Conservation (phyloP, 768 basidiomycete genomes). For the Russula foetens region DNA sequence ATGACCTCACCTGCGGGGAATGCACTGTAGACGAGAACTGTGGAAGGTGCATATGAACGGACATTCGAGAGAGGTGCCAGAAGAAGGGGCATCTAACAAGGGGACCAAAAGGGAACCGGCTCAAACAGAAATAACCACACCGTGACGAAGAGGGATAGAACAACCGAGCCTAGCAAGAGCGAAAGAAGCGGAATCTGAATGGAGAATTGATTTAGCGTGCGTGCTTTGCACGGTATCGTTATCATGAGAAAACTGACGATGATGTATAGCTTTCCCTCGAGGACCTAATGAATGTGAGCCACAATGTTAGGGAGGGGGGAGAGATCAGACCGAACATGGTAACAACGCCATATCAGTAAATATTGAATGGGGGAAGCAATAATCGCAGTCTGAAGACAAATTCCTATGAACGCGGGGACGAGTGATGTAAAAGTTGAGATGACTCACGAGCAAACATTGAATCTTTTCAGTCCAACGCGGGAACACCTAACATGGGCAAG, state of each 20-base stretch:
- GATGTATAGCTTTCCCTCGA: not conserved
- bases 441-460: not conserved
- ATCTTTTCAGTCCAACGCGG: not conserved
- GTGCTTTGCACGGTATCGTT: not conserved
- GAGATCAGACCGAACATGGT: not conserved
- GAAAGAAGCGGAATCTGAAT: not conserved
- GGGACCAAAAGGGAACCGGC: not conserved
- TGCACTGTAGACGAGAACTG: not conserved
- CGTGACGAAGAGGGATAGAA: not conserved
- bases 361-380: not conserved
- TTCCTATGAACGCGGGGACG: not conserved
- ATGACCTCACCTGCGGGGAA: not conserved
- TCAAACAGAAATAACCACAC: not conserved
- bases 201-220: not conserved
- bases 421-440: not conserved
- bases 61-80: not conserved
- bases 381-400: not conserved
- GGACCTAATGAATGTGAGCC: not conserved
- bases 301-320: not conserved
- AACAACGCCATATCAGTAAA: conserved; percentile 1
- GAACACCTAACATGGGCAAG: not conserved
- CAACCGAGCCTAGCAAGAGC: not conserved
- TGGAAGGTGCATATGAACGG: not conserved
- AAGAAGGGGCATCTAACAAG: not conserved
- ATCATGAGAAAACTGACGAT: not conserved